phyloP scores from a whole-genome alignment of 2,329 filamentous ascomycete species.

The Colletotrichum musae region DNA sequence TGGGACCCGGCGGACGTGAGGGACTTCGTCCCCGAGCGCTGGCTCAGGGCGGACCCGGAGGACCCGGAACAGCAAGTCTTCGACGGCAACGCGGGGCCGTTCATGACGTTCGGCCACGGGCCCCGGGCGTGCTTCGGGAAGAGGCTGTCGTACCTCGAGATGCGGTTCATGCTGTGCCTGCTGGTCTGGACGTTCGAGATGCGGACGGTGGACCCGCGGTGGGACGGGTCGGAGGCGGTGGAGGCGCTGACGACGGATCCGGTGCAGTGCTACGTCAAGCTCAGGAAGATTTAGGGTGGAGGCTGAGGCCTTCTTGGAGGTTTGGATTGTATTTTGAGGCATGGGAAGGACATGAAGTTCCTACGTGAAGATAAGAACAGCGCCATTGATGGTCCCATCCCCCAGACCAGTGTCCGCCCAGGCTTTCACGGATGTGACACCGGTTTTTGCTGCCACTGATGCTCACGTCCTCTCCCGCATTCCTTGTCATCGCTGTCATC shows the following conservation, averaged over 20 bases:
- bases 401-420: too few relatives aligned
- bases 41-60: constrained; percentile 37
- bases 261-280: constrained; percentile 47
- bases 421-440: too few relatives aligned
- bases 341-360: too few relatives aligned
- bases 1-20: constrained; percentile 39
- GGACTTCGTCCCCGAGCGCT: constrained; percentile 43
- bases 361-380: too few relatives aligned
- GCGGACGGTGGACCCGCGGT: constrained; percentile 32
- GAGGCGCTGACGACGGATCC: constrained; percentile 47
- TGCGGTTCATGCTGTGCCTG: constrained; percentile 45
- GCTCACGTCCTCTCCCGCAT: too few relatives aligned
- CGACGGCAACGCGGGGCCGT: constrained; percentile 45
- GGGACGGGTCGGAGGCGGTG: constrained; percentile 43
- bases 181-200: constrained; percentile 48
- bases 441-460: too few relatives aligned
- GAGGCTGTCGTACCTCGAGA: constrained; percentile 48
- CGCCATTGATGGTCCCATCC: too few relatives aligned
- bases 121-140: constrained; percentile 47
- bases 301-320: too few relatives aligned
- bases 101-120: constrained; percentile 45
- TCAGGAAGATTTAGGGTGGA: constrained; percentile 32
- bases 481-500: too few relatives aligned
- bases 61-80: constrained; percentile 42
- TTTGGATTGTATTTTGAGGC: too few relatives aligned